A percentile compares a stretch with the other conserved stretches of the same genome.
Conservation (phyloP, 345 rosid genomes). For the Citrus medica region DNA sequence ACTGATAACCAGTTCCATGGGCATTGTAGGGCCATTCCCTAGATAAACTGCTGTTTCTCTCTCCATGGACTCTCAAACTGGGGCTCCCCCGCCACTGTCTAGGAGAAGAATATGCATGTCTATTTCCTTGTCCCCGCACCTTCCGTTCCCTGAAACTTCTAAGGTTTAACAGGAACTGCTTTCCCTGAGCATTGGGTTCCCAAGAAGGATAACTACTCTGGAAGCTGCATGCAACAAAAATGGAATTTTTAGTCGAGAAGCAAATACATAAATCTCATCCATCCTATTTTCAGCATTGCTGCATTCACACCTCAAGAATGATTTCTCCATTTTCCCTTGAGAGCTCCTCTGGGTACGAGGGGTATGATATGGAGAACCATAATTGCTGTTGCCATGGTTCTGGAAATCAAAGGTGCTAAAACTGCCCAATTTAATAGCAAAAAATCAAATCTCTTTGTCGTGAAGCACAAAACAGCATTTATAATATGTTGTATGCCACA, state of each 20-base stretch:
- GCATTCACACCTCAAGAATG: constrained; percentile 81
- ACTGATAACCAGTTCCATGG: constrained; percentile 33
- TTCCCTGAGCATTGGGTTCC: constrained; percentile 81
- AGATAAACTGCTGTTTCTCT: constrained; percentile 36
- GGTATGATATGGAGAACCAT: constrained; percentile 68
- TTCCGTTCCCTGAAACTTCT: constrained; percentile 76
- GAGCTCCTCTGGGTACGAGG: constrained; percentile 66
- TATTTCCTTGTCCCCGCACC: constrained; percentile 47
- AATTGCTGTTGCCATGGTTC: constrained; percentile 83
- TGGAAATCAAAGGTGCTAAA: constrained; percentile 81
- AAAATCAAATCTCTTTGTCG: background rate
- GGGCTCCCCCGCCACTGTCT: constrained; percentile 49
- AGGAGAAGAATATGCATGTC: constrained; percentile 41
- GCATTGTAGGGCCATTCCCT: constrained; percentile 46
- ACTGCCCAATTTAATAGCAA: constrained; percentile 40
- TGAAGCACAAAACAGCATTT: background rate
- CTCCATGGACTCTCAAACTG: constrained; percentile 34
- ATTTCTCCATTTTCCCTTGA: constrained; percentile 98
- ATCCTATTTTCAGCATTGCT: background rate
- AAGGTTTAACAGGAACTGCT: constrained; percentile 70
- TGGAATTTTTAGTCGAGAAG: background rate
- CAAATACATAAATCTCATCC: background rate
- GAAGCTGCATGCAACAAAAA: constrained; percentile 74
- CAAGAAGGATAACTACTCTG: constrained; percentile 84
- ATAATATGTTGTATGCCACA: background rate